Conservation (phyloP, 2,329 filamentous ascomycete species). For the Pyrenophora graminea region DNA sequence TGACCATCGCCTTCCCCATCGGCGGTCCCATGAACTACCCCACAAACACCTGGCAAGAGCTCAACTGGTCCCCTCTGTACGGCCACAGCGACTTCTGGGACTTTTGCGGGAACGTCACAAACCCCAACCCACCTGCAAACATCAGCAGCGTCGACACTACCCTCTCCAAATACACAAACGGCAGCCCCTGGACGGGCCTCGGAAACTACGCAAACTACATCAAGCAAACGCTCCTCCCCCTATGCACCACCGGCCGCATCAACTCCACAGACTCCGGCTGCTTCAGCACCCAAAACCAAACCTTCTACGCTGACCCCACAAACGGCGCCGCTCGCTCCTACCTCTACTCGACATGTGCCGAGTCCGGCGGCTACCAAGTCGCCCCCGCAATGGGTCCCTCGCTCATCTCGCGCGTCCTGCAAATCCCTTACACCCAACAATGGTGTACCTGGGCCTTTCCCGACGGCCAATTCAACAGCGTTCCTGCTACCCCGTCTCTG, state of each 20-base stretch:
- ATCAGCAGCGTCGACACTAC: constrained; percentile 53
- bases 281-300: constrained; percentile 51
- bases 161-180: constrained; percentile 55
- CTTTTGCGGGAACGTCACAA: constrained; percentile 59
- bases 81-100: constrained; percentile 55
- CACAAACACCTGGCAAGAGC: constrained; percentile 59
- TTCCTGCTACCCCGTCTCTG: constrained; percentile 52
- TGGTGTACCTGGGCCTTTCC: constrained; percentile 62
- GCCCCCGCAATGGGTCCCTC: constrained; percentile 51
- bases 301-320: constrained; percentile 51
- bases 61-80: constrained; percentile 54
- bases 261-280: constrained; percentile 49
- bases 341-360: constrained; percentile 56
- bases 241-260: constrained; percentile 50
- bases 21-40: constrained; percentile 57
- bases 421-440: constrained; percentile 58
- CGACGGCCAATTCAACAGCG: constrained; percentile 50
- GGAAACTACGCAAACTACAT: constrained; percentile 60
- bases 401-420: constrained; percentile 54
- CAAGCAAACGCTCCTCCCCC: constrained; percentile 51
- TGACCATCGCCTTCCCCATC: constrained; percentile 54
- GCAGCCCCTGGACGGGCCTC: constrained; percentile 56
- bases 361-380: constrained; percentile 57
- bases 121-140: constrained; percentile 50
- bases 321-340: constrained; percentile 53